These are phyloP conservation scores for Cordyceps militaris DNA, from an alignment of 2,329 filamentous ascomycete genomes.

Conservation along the genomic window DNA sequence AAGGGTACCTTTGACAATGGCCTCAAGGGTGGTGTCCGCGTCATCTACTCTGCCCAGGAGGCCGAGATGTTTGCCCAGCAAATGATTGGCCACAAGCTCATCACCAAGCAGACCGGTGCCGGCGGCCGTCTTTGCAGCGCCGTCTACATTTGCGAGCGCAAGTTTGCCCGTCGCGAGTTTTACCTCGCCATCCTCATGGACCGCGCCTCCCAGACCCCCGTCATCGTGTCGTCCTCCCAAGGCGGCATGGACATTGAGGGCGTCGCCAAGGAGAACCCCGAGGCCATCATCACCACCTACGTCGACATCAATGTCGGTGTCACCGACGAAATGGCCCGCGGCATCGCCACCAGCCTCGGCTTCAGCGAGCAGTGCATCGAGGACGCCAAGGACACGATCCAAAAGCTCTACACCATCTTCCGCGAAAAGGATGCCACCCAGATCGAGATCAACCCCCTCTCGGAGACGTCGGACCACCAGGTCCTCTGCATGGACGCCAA, in stretches of 20 bases:
- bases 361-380: constrained; percentile 98
- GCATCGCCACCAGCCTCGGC: constrained; percentile 84
- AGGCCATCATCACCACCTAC: constrained; percentile 88
- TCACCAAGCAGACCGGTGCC: constrained; percentile 98
- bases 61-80: constrained; percentile 97
- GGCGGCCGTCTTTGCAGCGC: constrained; percentile 89
- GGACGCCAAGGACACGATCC: constrained; percentile 90
- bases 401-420: constrained; percentile 99
- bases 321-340: constrained; percentile 87
- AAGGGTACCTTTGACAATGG: constrained; percentile 98
- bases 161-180: constrained; percentile 98
- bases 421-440: constrained; percentile 97
- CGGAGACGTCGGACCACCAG: constrained; percentile 96
- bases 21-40: constrained; percentile 95
- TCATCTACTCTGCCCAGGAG: constrained; percentile 96
- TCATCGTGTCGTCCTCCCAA: constrained; percentile 96
- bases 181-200: constrained; percentile 99
- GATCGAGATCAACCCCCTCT: constrained; percentile 99
- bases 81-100: constrained; percentile 99
- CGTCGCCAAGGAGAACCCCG: constrained; percentile 95
- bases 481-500: constrained; percentile 99
- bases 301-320: constrained; percentile 93
- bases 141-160: constrained; percentile 99
- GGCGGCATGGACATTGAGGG: constrained; percentile 99
- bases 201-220: constrained; percentile 79